Evolutionary conservation across 148 eudicot species (phyloP).

Genomic region (Camellia japonica): DNA sequence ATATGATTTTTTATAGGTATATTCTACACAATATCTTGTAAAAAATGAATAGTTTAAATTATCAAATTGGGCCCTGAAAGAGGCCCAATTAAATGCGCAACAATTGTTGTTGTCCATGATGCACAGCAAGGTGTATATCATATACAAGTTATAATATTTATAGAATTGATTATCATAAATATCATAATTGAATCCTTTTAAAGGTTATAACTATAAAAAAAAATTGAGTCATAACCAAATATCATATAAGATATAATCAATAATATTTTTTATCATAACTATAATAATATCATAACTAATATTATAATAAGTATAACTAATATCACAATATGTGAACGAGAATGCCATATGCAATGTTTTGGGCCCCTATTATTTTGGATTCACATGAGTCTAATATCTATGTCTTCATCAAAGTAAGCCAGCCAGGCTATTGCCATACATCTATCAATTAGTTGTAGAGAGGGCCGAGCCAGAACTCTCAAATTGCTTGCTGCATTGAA

Average conservation of each 20-base stretch:
- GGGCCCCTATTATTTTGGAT: background rate
- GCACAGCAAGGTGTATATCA: background rate
- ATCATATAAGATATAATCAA: too few species aligned
- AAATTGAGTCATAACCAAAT: too few species aligned
- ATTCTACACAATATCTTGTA: too few species aligned
- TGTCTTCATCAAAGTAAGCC: background rate
- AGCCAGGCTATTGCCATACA: background rate
- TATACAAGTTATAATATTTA: too few species aligned
- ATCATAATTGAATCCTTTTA: too few species aligned
- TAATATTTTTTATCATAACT: too few species aligned
- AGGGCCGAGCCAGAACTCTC: background rate
- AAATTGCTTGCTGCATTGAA: background rate
- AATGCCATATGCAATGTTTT: background rate
- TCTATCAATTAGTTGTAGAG: background rate
- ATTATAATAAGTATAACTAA: background rate
- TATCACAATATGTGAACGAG: background rate
- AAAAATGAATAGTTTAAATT: too few species aligned
- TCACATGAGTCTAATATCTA: background rate
- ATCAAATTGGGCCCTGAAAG: too few species aligned
- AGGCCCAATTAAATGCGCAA: background rate
- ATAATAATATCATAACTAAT: too few species aligned
- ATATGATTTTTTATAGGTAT: too few species aligned
- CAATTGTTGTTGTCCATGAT: background rate
- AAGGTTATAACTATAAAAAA: too few species aligned
- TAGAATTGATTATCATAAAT: too few species aligned